These are phyloP conservation scores for Coemansia sp. DNA, from an alignment of 192 early-diverging fungal species.

Conservation along the genomic window DNA sequence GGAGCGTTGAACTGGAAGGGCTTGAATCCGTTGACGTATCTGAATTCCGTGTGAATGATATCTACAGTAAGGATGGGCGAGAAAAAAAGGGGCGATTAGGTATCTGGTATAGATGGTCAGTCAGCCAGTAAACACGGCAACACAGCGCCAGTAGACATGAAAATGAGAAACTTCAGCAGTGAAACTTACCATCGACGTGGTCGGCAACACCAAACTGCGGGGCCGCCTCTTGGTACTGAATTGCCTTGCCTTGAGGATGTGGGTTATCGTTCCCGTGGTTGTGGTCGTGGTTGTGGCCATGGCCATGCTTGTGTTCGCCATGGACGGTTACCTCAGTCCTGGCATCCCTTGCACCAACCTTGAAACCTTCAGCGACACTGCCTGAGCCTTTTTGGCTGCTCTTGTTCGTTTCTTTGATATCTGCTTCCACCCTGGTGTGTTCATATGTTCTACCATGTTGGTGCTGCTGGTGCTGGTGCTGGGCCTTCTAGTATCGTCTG, in stretches of 20 bases:
- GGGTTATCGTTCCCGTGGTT: slow-evolving; percentile 24
- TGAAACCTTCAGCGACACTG: neutral
- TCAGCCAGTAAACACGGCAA: neutral
- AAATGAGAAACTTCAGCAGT: neutral
- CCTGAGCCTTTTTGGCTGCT: neutral
- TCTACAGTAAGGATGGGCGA: slow-evolving; percentile 18
- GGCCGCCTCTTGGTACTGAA: slow-evolving; percentile 45
- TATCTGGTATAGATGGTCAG: neutral
- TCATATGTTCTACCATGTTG: neutral
- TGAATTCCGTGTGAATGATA: slow-evolving; percentile 50
- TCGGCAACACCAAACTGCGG: slow-evolving; percentile 52
- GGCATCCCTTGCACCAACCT: neutral
- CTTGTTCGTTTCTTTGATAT: slow-evolving; percentile 11
- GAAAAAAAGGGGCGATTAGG: neutral
- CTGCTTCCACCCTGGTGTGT: neutral
- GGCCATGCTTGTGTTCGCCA: slow-evolving; percentile 6
- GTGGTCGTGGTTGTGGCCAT: slow-evolving; percentile 20
- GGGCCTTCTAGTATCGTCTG: slow-evolving; percentile 61
- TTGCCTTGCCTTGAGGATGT: slow-evolving; percentile 34
- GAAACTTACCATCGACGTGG: slow-evolving; percentile 49
- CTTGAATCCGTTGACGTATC: slow-evolving; percentile 50
- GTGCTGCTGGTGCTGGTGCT: neutral
- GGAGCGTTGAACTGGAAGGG: slow-evolving; percentile 54
- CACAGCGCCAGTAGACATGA: neutral
- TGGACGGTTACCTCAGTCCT: neutral